Base-by-base conservation (phyloP, 2,329 filamentous ascomycete species). In the Aschersonia sp. region DNA sequence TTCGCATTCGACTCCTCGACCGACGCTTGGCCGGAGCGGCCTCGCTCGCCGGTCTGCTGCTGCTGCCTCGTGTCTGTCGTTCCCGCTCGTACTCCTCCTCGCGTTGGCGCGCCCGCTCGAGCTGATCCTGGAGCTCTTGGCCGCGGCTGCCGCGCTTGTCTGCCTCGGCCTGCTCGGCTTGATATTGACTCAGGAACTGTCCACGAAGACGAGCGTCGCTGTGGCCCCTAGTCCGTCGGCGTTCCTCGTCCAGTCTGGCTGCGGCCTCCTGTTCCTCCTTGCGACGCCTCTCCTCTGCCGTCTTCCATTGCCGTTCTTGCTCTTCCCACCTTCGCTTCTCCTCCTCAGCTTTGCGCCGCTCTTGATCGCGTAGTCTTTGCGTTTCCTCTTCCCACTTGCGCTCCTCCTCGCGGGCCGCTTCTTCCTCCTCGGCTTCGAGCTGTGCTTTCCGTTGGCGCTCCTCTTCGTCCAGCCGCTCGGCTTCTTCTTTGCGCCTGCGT, bases 181-280 rank as follows among this genome's bases (percentile, higher is more conserved):
- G 83, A 60, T 95, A 94, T 60, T 95, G 85, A 58, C 85, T 90
- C 46, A 94, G 73, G 56, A 83, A 89, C 59, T 95, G 88, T 2
- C 88, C 88, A 51, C 81, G 83, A 29, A 95, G 70, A 52, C 81
- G 78, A 39, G 74, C 72, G 56, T 88, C 81, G 57, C 77, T 82
- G 51, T 78, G 73, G 43, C 71, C 75, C 50, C 78, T 75, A 48
- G 77, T 71, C 50, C 76, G 72, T 56, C 72, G 72, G 44, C 83
- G 76, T 58, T 90, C 84, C 50, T 81, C 72, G 45, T 78, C 76
- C 33, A 88, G 62, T 41, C 73, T 75, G 9, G 77, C 75, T 56
- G 88, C 82, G 2, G 81, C 78, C 53, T 85, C 85, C 35, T 76
- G 76, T 55, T 94, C 87, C 54, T 92, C 87, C 51, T 70, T 71